These are phyloP conservation scores for Cardiospermum halicacabum DNA, from an alignment of 345 rosid species.

Conservation along the genomic window DNA sequence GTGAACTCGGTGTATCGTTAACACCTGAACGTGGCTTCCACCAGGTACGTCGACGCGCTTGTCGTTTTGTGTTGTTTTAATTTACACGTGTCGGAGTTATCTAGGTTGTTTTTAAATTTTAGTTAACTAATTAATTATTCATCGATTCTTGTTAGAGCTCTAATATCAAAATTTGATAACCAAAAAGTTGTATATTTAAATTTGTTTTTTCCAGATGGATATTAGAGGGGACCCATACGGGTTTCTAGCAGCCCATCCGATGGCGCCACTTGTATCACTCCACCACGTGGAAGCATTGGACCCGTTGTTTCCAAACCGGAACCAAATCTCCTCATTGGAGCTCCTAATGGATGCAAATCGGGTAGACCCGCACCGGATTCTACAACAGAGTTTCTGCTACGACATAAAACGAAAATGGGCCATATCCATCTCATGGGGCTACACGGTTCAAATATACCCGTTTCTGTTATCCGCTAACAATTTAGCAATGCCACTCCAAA, in stretches of 20 bases:
- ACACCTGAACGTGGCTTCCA: constrained; percentile 73
- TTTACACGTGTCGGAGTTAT: constrained; percentile 17
- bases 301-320: constrained; percentile 53
- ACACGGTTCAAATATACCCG: constrained; percentile 64
- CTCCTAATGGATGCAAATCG: constrained; percentile 41
- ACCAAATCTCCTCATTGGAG: constrained; percentile 41
- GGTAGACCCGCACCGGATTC: constrained; percentile 57
- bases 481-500: constrained; percentile 54
- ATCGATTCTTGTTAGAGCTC: not conserved
- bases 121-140: not conserved
- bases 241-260: constrained; percentile 73
- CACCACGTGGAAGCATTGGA: constrained; percentile 62
- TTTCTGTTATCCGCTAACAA: constrained; percentile 30
- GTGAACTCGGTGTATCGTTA: constrained; percentile 69
- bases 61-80: not conserved
- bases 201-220: constrained; percentile 55
- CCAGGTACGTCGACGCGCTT: constrained; percentile 48
- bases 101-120: too few relatives aligned
- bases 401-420: constrained; percentile 61
- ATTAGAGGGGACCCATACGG: constrained; percentile 72
- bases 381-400: constrained; percentile 63
- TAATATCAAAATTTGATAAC: not conserved
- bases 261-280: constrained; percentile 61
- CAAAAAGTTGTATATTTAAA: not conserved
- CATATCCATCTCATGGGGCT: constrained; percentile 81